Conservation (phyloP, 2,329 filamentous ascomycete species). For the Ceratocystis lukuohia region DNA sequence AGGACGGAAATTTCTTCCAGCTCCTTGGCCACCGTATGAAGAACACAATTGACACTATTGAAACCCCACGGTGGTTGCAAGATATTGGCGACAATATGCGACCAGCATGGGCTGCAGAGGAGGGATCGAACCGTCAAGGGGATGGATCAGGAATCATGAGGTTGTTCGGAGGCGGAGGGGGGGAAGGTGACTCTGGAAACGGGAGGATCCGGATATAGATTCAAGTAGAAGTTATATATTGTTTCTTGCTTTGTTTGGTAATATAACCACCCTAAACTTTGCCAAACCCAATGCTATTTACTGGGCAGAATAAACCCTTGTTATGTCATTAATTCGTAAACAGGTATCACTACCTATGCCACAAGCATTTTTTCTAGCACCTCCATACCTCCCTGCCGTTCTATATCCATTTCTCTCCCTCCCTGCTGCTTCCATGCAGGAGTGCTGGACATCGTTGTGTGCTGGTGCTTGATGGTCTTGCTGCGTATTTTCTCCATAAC, state of each 20-base stretch:
- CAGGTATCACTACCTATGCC: neutral
- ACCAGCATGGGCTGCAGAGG: slow-evolving; percentile 66
- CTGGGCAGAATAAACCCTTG: neutral
- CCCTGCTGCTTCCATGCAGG: slow-evolving; percentile 42
- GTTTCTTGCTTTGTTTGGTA: neutral
- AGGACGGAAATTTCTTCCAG: slow-evolving; percentile 72
- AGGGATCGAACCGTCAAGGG: slow-evolving; percentile 28
- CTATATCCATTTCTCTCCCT: slow-evolving; percentile 25
- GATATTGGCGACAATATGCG: slow-evolving; percentile 41
- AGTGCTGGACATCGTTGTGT: slow-evolving; percentile 41
- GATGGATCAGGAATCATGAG: slow-evolving; percentile 35
- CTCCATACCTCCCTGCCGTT: slow-evolving; percentile 29
- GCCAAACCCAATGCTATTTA: neutral
- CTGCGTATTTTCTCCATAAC: slow-evolving; percentile 44
- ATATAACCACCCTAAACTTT: neutral
- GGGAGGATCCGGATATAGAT: slow-evolving; percentile 27
- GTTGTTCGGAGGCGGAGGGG: slow-evolving; percentile 37
- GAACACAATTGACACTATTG: slow-evolving; percentile 79
- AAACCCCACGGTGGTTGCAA: slow-evolving; percentile 70
- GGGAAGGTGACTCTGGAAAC: slow-evolving; percentile 27
- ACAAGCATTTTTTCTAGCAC: slow-evolving; percentile 20
- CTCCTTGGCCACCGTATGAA: slow-evolving; percentile 72
- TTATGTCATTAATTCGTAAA: slow-evolving; percentile 1
- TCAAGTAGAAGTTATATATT: neutral
- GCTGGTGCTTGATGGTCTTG: slow-evolving; percentile 36